Conservation (phyloP, 2,329 filamentous ascomycete species). For the Stachybotrys echinatus region DNA sequence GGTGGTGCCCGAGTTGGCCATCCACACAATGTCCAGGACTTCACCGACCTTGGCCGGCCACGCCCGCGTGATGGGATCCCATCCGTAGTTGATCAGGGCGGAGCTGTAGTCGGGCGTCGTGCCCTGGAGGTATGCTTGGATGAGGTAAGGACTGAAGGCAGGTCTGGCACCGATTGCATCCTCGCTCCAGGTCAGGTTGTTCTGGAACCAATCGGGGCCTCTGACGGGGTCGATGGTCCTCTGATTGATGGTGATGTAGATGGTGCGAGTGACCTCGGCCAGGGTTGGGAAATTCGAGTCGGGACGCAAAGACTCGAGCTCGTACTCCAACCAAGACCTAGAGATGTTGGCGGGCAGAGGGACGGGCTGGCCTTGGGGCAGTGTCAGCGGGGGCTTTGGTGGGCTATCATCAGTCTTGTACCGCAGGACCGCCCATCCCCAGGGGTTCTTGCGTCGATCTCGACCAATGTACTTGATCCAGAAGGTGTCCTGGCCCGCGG, state of each 20-base stretch:
- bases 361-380: conserved; percentile 4
- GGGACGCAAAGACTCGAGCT: conserved; percentile 9
- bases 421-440: conserved; percentile 42
- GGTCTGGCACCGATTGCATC: conserved; percentile 3
- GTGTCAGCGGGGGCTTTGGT: conserved; percentile 5
- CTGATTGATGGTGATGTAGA: conserved; percentile 41
- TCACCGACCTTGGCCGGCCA: conserved; percentile 53
- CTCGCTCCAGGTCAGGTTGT: conserved; percentile 41
- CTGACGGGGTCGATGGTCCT: conserved; percentile 27
- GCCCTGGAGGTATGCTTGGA: conserved; percentile 46
- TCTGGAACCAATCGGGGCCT: conserved; percentile 32
- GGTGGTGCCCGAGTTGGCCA: conserved; percentile 29
- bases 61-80: conserved; percentile 43
- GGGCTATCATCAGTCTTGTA: conserved; percentile 18
- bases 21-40: conserved; percentile 47
- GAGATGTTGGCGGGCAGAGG: conserved; percentile 28
- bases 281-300: conserved; percentile 28
- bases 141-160: conserved; percentile 39
- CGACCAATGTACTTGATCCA: conserved; percentile 44
- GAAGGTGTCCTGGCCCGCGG: conserved; percentile 25
- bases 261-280: conserved; percentile 42
- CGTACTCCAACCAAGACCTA: conserved; percentile 36
- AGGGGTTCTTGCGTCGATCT: conserved; percentile 37
- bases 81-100: conserved; percentile 44
- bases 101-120: conserved; percentile 46